Percentiles rank a stretch among this genome's conserved stretches.
phyloP scores from a whole-genome alignment of 306 rosid genomes.

The Lotus japonicus region DNA sequence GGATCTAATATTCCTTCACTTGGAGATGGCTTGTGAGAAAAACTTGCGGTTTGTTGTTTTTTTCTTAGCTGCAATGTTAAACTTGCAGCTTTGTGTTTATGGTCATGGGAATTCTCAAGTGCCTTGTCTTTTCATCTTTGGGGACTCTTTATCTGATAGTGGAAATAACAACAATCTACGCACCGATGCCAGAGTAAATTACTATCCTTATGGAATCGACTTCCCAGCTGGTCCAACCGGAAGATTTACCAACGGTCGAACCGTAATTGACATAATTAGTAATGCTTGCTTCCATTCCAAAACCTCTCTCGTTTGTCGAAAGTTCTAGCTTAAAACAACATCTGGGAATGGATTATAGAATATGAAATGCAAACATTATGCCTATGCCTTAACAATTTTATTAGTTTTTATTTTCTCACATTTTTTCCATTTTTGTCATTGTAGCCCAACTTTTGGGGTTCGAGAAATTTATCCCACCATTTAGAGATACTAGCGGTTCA shows the following conservation, averaged over 20 bases:
- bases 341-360: no score
- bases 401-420: no score
- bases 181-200: constrained; percentile 22
- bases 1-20: neutral
- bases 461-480: no score
- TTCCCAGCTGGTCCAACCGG: constrained; percentile 41
- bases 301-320: no score
- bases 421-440: no score
- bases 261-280: constrained; percentile 17
- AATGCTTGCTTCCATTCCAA: no score
- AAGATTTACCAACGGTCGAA: constrained; percentile 48
- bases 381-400: no score
- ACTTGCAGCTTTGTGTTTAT: neutral
- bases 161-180: constrained; percentile 45
- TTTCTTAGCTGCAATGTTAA: neutral
- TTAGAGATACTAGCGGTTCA: no score
- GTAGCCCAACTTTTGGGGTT: no score
- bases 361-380: no score
- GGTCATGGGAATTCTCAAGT: constrained; percentile 22
- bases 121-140: constrained; percentile 51
- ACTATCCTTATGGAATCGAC: constrained; percentile 52
- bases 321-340: no score
- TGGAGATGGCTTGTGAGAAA: neutral
- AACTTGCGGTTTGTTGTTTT: neutral
- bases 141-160: constrained; percentile 48